Percentiles rank a stretch among this genome's conserved stretches.
phyloP scores from a whole-genome alignment of 2,329 filamentous ascomycete genomes.

The Tympanopsis confertula region DNA sequence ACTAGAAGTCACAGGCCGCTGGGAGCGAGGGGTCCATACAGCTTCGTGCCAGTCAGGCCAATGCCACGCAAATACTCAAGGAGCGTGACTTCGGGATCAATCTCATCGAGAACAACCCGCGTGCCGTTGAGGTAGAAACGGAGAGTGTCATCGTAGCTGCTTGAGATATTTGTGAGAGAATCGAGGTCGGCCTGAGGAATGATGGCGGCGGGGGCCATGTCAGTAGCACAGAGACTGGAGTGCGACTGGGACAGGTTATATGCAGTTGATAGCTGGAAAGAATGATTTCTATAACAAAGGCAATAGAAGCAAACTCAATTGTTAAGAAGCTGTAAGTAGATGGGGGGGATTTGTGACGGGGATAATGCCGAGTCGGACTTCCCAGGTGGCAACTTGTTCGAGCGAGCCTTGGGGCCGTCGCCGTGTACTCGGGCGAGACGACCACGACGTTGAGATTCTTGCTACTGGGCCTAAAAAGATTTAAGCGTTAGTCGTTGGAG shows the following conservation, averaged over 20 bases:
- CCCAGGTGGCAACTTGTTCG: too few relatives aligned
- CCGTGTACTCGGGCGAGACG: too few relatives aligned
- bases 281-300: background rate
- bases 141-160: constrained; percentile 73
- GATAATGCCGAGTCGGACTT: too few relatives aligned
- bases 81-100: constrained; percentile 84
- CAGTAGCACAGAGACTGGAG: background rate
- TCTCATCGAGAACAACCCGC: constrained; percentile 70
- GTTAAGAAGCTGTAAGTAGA: background rate
- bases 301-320: background rate
- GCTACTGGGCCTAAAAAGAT: too few relatives aligned
- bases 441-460: too few relatives aligned
- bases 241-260: background rate
- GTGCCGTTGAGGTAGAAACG: constrained; percentile 94
- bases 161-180: constrained; percentile 51
- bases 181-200: constrained; percentile 3
- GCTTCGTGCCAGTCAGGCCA: constrained; percentile 87
- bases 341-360: too few relatives aligned
- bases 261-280: background rate
- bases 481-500: too few relatives aligned
- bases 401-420: too few relatives aligned
- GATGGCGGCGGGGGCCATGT: background rate
- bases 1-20: background rate
- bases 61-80: constrained; percentile 88
- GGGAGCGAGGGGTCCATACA: constrained; percentile 31